Evolutionary conservation across 805 yeast species (phyloP).

Genomic region (Lachancea sp.): DNA sequence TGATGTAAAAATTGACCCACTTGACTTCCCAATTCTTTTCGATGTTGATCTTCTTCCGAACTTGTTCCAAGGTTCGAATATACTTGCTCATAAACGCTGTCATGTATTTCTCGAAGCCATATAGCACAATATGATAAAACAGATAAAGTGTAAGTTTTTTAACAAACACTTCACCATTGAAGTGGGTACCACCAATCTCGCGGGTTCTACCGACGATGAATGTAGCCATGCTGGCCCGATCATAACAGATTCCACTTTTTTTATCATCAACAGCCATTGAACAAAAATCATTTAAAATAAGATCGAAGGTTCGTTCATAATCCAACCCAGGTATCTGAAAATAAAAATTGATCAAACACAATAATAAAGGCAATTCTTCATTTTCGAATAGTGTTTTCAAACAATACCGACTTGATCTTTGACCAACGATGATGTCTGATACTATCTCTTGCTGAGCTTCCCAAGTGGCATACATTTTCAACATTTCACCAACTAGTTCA

Average conservation of each 20-base stretch:
- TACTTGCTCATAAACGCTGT: constrained; percentile 15
- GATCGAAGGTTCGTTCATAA: constrained; percentile 13
- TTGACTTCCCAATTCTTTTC: constrained; percentile 22
- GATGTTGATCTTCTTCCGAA: constrained; percentile 18
- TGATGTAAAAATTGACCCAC: constrained; percentile 19
- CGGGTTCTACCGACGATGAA: constrained; percentile 9
- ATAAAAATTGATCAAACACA: constrained; percentile 20
- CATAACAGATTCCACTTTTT: background rate
- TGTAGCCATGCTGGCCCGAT: constrained; percentile 8
- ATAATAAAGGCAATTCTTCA: constrained; percentile 15
- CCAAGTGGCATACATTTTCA: constrained; percentile 13
- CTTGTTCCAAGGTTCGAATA: constrained; percentile 14
- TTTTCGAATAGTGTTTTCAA: constrained; percentile 10
- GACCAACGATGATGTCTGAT: constrained; percentile 6
- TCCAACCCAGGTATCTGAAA: constrained; percentile 18
- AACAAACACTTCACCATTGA: constrained; percentile 18
- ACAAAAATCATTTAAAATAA: constrained; percentile 14
- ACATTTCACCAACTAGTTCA: constrained; percentile 8
- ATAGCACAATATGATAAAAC: constrained; percentile 11
- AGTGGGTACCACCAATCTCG: constrained; percentile 4
- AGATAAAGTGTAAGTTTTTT: constrained; percentile 16
- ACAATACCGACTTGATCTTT: constrained; percentile 8
- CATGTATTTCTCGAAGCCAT: constrained; percentile 10
- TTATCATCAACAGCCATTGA: constrained; percentile 9
- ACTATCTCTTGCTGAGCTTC: constrained; percentile 5